Evolutionary conservation across 192 early-diverging fungal genomes (phyloP).

Genomic region (Kappamyces sp.): DNA sequence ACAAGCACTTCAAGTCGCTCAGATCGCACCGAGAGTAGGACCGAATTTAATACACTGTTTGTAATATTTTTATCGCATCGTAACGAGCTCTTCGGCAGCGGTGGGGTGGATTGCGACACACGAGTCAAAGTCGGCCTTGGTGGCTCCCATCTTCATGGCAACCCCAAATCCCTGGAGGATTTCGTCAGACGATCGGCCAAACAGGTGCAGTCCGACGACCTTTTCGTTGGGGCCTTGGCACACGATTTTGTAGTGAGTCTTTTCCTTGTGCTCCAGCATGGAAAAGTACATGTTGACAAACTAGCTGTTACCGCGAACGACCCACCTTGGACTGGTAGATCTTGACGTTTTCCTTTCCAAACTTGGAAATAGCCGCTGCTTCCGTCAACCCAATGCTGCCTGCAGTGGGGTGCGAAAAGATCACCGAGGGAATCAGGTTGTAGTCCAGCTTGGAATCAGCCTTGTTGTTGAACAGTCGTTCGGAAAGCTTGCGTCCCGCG

Average conservation of each 20-base stretch:
- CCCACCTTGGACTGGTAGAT: conserved; percentile 65
- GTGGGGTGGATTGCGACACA: conserved; percentile 98
- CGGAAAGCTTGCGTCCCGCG: conserved; percentile 81
- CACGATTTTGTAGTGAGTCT: conserved; percentile 89
- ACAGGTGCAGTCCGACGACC: conserved; percentile 91
- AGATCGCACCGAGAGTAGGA: too few species aligned
- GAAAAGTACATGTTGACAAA: conserved; percentile 89
- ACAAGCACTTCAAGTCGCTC: too few species aligned
- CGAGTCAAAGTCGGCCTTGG: conserved; percentile 92
- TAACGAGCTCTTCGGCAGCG: conserved; percentile 92
- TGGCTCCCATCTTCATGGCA: conserved; percentile 97
- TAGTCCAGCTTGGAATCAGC: conserved; percentile 81
- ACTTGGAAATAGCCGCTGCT: conserved; percentile 65
- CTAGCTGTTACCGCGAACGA: conserved; percentile 19
- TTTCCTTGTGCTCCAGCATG: conserved; percentile 68
- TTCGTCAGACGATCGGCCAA: conserved; percentile 80
- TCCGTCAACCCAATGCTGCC: conserved; percentile 91
- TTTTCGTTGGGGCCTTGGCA: conserved; percentile 84
- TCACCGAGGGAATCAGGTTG: conserved; percentile 88
- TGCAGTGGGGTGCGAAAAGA: conserved; percentile 88
- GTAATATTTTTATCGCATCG: conserved; percentile 38
- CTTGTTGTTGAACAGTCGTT: conserved; percentile 83
- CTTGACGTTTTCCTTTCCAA: conserved; percentile 75
- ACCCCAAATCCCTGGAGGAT: conserved; percentile 94
- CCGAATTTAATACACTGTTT: too few species aligned